Evolutionary conservation across 2,329 filamentous ascomycete species (phyloP), one percentile per base, ranked within the genome.

Genomic region (Cladophialophora psammophila): DNA sequence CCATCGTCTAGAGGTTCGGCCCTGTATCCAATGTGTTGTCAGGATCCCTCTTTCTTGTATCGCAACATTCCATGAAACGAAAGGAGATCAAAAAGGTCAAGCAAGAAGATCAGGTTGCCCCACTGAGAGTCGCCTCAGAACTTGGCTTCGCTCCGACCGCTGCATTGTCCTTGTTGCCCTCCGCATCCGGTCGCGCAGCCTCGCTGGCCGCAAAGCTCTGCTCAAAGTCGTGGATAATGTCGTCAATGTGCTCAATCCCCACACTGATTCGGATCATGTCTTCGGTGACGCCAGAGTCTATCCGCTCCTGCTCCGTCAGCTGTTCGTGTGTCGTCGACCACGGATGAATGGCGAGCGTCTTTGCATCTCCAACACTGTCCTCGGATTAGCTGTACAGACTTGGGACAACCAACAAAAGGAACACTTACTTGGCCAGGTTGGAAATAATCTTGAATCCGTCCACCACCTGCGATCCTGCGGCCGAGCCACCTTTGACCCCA

Each of bases 381-480:
- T 40, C 38, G n/a, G 12, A 48, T 56, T 36, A 65, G 62, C 42
- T 31, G 56, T 35, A 31, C 55, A 62, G 35, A 59, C 32, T 38
- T 42, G 38, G 35, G n/a, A 26, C 38, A 9, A 45, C 36, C 20
- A 61, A 56, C 60, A 78, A 73, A 95, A 95, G 61, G 9, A 18
- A 7, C 6, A 74, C 78, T 72, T 78, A 86, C 84, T 99, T 99
- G 65, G 95, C 95, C 73, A 98, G 83, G 81, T 98, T 97, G 18
- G 93, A 96, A 74, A 98, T 93, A 73, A 99, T 82, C 86, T 96
- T 95, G 84, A 99, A 96, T 73, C 89, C 89, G 80, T 99, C 95
- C 60, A 98, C 95, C 36, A 98, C 88, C 80, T 93, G 89, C 78
- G 88, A 91, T 68, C 95, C 94, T 15, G 91, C 93, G n/a, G 82